Conservation (phyloP, 345 rosid genomes). For the Crucihimalaya himalaica region DNA sequence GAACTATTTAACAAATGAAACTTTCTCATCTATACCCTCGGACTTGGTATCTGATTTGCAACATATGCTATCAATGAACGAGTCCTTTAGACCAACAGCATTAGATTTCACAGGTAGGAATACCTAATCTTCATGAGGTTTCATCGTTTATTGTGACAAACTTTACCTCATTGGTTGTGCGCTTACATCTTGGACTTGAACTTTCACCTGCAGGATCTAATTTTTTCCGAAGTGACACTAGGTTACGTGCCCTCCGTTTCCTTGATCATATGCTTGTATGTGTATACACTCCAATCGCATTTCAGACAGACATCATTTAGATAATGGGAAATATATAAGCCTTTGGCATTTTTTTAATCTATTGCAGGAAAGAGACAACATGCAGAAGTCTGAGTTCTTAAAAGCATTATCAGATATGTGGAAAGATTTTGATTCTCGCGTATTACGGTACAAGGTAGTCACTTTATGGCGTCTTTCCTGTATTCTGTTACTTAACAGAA, state of each 20-base stretch:
- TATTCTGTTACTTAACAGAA: constrained; percentile 11
- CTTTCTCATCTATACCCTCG: constrained; percentile 76
- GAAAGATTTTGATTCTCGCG: constrained; percentile 97
- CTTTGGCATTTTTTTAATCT: constrained; percentile 19
- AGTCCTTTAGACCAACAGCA: constrained; percentile 84
- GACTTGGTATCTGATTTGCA: constrained; percentile 83
- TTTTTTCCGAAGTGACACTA: constrained; percentile 89
- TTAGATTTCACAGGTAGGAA: constrained; percentile 82
- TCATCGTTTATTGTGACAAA: constrained; percentile 6
- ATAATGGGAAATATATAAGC: neutral
- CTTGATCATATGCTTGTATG: constrained; percentile 99
- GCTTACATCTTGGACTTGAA: constrained; percentile 24
- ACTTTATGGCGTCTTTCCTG: neutral
- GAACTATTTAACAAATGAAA: constrained; percentile 81
- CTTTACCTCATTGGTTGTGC: constrained; percentile 8
- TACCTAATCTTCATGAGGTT: constrained; percentile 8
- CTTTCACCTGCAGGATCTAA: constrained; percentile 65
- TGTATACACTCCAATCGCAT: constrained; percentile 19
- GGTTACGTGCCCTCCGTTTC: constrained; percentile 97
- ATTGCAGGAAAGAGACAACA: constrained; percentile 87
- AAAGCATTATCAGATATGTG: constrained; percentile 96
- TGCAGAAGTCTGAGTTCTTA: constrained; percentile 95
- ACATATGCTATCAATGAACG: constrained; percentile 84
- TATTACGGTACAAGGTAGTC: constrained; percentile 86
- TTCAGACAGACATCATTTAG: constrained; percentile 8